Conservation (phyloP, 306 rosid genomes). For the Amphicarpaea edgeworthii region DNA sequence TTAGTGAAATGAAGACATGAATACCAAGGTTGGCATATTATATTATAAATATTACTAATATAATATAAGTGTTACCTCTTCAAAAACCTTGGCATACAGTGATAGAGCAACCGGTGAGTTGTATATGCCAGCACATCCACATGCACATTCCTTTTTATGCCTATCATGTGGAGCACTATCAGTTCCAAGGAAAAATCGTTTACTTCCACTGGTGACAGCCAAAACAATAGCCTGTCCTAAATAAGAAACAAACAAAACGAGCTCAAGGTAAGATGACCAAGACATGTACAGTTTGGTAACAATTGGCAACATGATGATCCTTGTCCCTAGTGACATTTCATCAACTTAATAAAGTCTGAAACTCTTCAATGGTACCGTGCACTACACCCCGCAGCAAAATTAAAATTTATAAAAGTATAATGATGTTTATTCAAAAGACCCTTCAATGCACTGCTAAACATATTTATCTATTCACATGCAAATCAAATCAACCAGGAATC, state of each 20-base stretch:
- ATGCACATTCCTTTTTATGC: constrained; percentile 72
- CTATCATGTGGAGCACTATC: constrained; percentile 97
- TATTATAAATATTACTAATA: constrained; percentile 17
- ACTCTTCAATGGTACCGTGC: constrained; percentile 24
- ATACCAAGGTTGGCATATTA: constrained; percentile 12
- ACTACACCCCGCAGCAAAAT: constrained; percentile 4
- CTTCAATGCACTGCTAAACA: not conserved
- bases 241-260: constrained; percentile 35
- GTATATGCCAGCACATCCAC: constrained; percentile 96
- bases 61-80: constrained; percentile 68
- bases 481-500: constrained; percentile 29
- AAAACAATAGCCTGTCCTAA: constrained; percentile 81
- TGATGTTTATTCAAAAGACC: not conserved
- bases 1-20: not conserved
- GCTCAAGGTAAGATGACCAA: constrained; percentile 22
- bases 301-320: constrained; percentile 13
- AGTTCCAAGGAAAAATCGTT: constrained; percentile 86
- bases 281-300: not conserved
- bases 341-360: constrained; percentile 18
- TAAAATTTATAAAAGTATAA: not conserved
- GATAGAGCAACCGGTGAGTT: constrained; percentile 86
- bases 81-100: constrained; percentile 87
- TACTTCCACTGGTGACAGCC: constrained; percentile 87
- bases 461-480: constrained; percentile 14
- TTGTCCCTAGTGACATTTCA: constrained; percentile 18